These are phyloP conservation scores for Botrytis sinoallii DNA, from an alignment of 2,329 filamentous ascomycete genomes.

Conservation along the genomic window DNA sequence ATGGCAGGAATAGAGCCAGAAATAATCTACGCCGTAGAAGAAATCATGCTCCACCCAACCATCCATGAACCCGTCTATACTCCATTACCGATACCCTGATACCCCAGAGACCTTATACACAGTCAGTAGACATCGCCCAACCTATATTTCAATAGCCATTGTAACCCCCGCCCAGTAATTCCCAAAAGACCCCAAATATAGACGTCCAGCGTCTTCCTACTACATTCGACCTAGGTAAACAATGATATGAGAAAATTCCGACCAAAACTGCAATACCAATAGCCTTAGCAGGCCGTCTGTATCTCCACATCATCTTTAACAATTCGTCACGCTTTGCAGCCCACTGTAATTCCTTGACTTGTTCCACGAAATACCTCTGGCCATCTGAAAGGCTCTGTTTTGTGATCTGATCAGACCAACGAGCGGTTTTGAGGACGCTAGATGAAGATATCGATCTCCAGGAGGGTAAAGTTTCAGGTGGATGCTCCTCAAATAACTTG, in stretches of 20 bases:
- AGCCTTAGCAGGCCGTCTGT: constrained; percentile 62
- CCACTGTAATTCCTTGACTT: constrained; percentile 68
- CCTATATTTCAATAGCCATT: neutral
- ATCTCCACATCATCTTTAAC: constrained; percentile 54
- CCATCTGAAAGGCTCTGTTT: constrained; percentile 64
- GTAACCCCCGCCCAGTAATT: constrained; percentile 20
- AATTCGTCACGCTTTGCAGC: constrained; percentile 56
- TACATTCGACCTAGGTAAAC: neutral
- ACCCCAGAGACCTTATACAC: neutral
- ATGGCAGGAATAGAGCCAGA: neutral
- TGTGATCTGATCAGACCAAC: constrained; percentile 48
- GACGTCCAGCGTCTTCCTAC: constrained; percentile 5
- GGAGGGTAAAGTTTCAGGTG: constrained; percentile 67
- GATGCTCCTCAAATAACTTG: constrained; percentile 60
- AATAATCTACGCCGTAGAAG: neutral
- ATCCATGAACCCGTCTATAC: neutral
- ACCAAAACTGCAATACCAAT: constrained; percentile 64
- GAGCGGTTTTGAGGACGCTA: constrained; percentile 84
- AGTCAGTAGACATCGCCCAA: neutral
- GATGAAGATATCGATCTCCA: constrained; percentile 71
- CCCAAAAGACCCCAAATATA: constrained; percentile 32
- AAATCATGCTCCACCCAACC: neutral
- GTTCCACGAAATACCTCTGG: constrained; percentile 62
- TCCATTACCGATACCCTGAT: constrained; percentile 1
- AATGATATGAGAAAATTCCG: constrained; percentile 55